These are phyloP conservation scores for Pseudocercospora crystallina DNA, from an alignment of 2,329 filamentous ascomycete genomes.

Conservation along the genomic window DNA sequence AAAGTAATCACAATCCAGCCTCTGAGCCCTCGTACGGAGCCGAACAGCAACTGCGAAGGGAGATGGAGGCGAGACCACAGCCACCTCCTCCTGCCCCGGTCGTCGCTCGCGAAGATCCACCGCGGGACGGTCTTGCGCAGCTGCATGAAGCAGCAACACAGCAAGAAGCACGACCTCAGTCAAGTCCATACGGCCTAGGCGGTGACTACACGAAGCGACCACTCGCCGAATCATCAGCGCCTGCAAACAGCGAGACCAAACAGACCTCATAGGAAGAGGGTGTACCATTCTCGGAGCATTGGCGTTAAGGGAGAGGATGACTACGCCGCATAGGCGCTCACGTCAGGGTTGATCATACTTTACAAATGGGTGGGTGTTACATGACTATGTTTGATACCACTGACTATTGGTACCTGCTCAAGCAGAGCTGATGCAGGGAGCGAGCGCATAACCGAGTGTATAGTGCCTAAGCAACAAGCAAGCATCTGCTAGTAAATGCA, in stretches of 20 bases:
- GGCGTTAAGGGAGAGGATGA: too few relatives aligned
- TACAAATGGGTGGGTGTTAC: too few relatives aligned
- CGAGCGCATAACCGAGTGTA: too few relatives aligned
- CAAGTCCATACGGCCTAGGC: slow-evolving; percentile 30
- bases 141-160: slow-evolving; percentile 29
- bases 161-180: slow-evolving; percentile 23
- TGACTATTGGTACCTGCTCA: too few relatives aligned
- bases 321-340: too few relatives aligned
- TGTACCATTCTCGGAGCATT: too few relatives aligned
- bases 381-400: too few relatives aligned
- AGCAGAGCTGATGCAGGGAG: too few relatives aligned
- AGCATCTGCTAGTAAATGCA: too few relatives aligned
- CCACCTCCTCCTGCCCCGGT: slow-evolving; percentile 21
- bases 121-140: slow-evolving; percentile 26
- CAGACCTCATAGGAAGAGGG: slow-evolving; percentile 9
- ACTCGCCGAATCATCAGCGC: neutral
- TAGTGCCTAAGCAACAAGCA: too few relatives aligned
- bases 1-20: slow-evolving; percentile 33
- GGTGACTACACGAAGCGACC: slow-evolving; percentile 19
- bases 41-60: slow-evolving; percentile 25
- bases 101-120: slow-evolving; percentile 21
- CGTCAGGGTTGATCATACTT: too few relatives aligned
- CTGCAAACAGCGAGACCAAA: slow-evolving; percentile 11
- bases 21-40: slow-evolving; percentile 21
- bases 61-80: slow-evolving; percentile 21